Evolutionary conservation across 768 basidiomycete genomes (phyloP).

Genomic region (Lepiota brunneoincarnata): DNA sequence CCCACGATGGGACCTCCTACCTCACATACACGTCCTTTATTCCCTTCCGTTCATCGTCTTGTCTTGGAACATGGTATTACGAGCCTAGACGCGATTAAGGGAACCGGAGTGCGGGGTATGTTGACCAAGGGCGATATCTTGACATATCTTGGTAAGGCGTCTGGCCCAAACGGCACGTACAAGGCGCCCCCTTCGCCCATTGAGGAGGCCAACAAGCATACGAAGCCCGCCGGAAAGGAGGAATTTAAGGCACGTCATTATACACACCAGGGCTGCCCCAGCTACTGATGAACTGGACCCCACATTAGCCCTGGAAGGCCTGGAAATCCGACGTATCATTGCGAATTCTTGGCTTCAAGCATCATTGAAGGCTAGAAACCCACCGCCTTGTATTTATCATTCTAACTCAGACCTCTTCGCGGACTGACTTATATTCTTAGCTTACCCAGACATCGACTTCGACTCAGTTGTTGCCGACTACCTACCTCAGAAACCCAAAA

Average conservation of each 20-base stretch:
- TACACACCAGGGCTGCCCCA: not conserved
- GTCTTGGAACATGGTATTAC: slow-evolving; percentile 62
- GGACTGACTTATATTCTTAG: slow-evolving; percentile 24
- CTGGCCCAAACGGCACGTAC: slow-evolving; percentile 72
- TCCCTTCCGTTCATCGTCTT: slow-evolving; percentile 88
- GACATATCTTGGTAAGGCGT: slow-evolving; percentile 80
- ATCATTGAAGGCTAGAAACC: slow-evolving; percentile 47
- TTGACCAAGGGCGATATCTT: slow-evolving; percentile 96
- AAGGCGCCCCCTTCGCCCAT: slow-evolving; percentile 41
- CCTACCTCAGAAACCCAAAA: slow-evolving; percentile 36
- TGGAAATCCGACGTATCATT: slow-evolving; percentile 63
- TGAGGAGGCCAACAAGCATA: slow-evolving; percentile 31
- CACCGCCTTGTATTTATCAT: slow-evolving; percentile 35
- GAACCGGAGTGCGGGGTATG: slow-evolving; percentile 90
- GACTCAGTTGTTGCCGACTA: slow-evolving; percentile 78
- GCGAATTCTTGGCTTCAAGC: slow-evolving; percentile 56
- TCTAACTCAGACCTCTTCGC: not conserved
- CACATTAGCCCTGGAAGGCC: slow-evolving; percentile 52
- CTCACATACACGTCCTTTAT: slow-evolving; percentile 67
- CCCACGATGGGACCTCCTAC: slow-evolving; percentile 31
- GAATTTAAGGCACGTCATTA: slow-evolving; percentile 33
- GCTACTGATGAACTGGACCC: not conserved
- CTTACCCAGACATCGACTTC: slow-evolving; percentile 49
- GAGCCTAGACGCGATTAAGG: slow-evolving; percentile 69
- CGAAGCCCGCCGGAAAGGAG: slow-evolving; percentile 27